Base-by-base conservation (phyloP, 805 yeast species). In the Saccharomyces mikatae region DNA sequence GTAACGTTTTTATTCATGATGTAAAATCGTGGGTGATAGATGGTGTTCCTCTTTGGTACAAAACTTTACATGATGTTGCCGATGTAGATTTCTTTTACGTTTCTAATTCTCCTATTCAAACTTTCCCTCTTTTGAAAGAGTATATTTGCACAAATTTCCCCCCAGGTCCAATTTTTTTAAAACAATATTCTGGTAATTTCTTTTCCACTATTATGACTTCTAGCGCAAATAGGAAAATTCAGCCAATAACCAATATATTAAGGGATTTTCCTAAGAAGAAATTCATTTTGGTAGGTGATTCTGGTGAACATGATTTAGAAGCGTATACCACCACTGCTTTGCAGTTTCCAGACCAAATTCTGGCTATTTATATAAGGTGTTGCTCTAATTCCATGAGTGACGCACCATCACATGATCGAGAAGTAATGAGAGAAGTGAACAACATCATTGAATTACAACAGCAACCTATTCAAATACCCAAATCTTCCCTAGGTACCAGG, bases 251-350 rank as follows among this genome's bases (percentile, higher is more conserved):
- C 46, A 78, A 80, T 54, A 78, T 94, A 6, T 58, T 89, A 26
- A 67, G 71, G 2, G 96, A 91, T 64, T 92, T 89, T 65, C 89
- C 95, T 0, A 57, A 80, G 0, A 83, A 91, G 59, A 83, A 80
- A 62, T 92, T 94, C 66, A 78, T 94, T 26, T 73, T 96, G 51
- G 79, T 94, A 14, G 99, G 99, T 31, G 99, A 94, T 67, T 86
- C 97, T 2, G 98, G 98, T 1, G 99, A 94, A 66, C 86, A 85
- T 59, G 99, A 94, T 72, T 73, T 92, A 47, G 99, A 95, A 64
- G 96, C 97, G 0, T 94, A 94, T 67, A 77, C 82, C 5, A 84
- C 84, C 28, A 71, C 90, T 32, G 87, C 95, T 0, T 71, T 74
- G 44, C 59, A 66, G 31, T 81, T 73, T 62, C 96, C 96, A 0